Evolutionary conservation across 1,139 yeast genomes (phyloP).

Genomic region (Candida smagusa): DNA sequence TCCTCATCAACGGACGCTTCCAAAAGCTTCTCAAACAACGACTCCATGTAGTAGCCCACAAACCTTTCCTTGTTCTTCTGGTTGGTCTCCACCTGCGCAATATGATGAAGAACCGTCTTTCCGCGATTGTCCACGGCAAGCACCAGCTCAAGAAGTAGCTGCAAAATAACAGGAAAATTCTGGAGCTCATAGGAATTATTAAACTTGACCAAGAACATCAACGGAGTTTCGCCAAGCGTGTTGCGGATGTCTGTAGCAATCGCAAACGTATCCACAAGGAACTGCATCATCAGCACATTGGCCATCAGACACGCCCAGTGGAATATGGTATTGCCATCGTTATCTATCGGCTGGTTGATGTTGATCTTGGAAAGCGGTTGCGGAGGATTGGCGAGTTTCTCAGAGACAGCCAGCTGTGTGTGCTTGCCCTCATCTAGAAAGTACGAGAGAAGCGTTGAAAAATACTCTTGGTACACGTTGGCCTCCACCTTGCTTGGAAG

Average conservation of each 20-base stretch:
- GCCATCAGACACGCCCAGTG: slow-evolving; percentile 98
- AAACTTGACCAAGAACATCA: slow-evolving; percentile 84
- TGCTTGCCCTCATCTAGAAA: slow-evolving; percentile 35
- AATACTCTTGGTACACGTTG: slow-evolving; percentile 35
- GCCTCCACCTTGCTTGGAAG: slow-evolving; percentile 16
- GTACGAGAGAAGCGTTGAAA: slow-evolving; percentile 33
- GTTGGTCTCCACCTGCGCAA: slow-evolving; percentile 42
- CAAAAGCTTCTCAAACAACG: slow-evolving; percentile 57
- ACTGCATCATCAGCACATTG: slow-evolving; percentile 66
- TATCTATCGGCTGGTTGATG: slow-evolving; percentile 85
- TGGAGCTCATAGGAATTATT: slow-evolving; percentile 79
- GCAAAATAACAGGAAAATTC: slow-evolving; percentile 70
- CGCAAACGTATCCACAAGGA: slow-evolving; percentile 53
- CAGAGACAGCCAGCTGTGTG: slow-evolving; percentile 23
- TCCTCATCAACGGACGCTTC: slow-evolving; percentile 17
- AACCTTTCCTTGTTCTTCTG: slow-evolving; percentile 62
- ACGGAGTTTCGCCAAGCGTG: slow-evolving; percentile 79
- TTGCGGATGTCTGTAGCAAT: slow-evolving; percentile 66
- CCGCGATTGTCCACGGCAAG: slow-evolving; percentile 66
- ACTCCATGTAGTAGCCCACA: slow-evolving; percentile 79
- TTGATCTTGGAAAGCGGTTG: slow-evolving; percentile 47
- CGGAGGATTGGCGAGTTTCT: slow-evolving; percentile 36
- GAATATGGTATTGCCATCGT: slow-evolving; percentile 86
- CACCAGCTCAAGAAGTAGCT: slow-evolving; percentile 72
- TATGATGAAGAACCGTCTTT: slow-evolving; percentile 81